These are phyloP conservation scores for Ophiostoma australiae DNA, from an alignment of 2,329 filamentous ascomycete genomes.

Conservation along the genomic window DNA sequence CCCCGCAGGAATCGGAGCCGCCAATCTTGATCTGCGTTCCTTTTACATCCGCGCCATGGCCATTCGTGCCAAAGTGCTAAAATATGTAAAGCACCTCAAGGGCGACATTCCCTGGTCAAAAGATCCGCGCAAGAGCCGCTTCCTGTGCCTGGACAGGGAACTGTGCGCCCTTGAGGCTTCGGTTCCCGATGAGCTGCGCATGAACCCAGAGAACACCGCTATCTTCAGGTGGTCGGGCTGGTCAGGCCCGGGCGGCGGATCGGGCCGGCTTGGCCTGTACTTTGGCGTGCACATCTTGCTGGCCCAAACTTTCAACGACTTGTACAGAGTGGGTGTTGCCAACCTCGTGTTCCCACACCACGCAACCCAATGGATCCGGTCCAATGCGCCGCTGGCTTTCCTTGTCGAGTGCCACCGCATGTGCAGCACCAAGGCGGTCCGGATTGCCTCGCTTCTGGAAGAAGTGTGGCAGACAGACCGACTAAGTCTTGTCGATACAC, in stretches of 20 bases:
- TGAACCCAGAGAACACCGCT: conserved; percentile 19
- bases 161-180: conserved; percentile 20
- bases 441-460: conserved; percentile 19
- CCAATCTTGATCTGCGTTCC: conserved; percentile 21
- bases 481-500: conserved; percentile 22
- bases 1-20: neutral
- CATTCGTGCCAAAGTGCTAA: conserved; percentile 20
- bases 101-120: conserved; percentile 23
- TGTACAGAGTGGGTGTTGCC: conserved; percentile 24
- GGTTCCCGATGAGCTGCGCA: conserved; percentile 5
- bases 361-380: conserved; percentile 24
- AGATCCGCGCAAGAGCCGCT: conserved; percentile 17
- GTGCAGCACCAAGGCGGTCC: conserved; percentile 22
- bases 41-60: conserved; percentile 23
- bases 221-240: conserved; percentile 20
- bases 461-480: conserved; percentile 19
- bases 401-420: conserved; percentile 20
- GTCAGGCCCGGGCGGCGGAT: conserved; percentile 4
- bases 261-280: conserved; percentile 18
- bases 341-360: conserved; percentile 25
- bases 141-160: conserved; percentile 16
- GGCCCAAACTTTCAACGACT: conserved; percentile 23
- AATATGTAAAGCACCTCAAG: conserved; percentile 23
- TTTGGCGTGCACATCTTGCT: conserved; percentile 24
- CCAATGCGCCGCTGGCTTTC: conserved; percentile 21